Percentiles rank a stretch among this genome's conserved stretches.
Evolutionary conservation across 257 asterid genomes (phyloP).

Genomic region (Mentha longifolia): DNA sequence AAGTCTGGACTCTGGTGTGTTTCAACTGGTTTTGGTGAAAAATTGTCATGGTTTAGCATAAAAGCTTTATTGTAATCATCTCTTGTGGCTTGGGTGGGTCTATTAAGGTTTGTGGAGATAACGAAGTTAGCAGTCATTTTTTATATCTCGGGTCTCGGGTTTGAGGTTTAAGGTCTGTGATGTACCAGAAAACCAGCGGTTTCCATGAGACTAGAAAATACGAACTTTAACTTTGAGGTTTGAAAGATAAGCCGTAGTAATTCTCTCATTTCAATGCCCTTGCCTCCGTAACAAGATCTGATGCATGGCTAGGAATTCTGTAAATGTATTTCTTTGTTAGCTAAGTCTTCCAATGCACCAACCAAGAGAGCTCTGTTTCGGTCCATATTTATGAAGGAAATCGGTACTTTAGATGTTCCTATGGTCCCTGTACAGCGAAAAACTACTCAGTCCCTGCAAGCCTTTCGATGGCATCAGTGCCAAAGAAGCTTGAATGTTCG

Average conservation of each 20-base stretch:
- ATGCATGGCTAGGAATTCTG: neutral
- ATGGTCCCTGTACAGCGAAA: neutral
- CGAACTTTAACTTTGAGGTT: neutral
- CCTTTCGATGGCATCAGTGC: neutral
- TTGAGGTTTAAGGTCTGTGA: neutral
- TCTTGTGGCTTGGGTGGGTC: neutral
- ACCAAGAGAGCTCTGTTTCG: neutral
- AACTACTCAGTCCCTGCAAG: neutral
- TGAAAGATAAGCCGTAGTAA: neutral
- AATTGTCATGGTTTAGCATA: constrained; percentile 2
- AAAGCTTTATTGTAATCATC: neutral
- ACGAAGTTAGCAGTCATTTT: too few relatives aligned
- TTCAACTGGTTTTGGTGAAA: neutral
- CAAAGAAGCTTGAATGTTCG: neutral
- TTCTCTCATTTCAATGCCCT: neutral
- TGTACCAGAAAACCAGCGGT: neutral
- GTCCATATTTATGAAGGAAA: neutral
- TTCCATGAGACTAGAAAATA: neutral
- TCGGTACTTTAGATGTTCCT: neutral
- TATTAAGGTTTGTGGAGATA: neutral
- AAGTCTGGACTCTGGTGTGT: neutral
- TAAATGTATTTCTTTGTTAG: constrained; percentile 10
- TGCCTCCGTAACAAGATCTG: neutral
- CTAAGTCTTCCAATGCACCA: neutral
- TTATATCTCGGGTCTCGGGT: neutral